Evolutionary conservation across 129 eudicot species (phyloP).

Genomic region (Escallonia herrerae): DNA sequence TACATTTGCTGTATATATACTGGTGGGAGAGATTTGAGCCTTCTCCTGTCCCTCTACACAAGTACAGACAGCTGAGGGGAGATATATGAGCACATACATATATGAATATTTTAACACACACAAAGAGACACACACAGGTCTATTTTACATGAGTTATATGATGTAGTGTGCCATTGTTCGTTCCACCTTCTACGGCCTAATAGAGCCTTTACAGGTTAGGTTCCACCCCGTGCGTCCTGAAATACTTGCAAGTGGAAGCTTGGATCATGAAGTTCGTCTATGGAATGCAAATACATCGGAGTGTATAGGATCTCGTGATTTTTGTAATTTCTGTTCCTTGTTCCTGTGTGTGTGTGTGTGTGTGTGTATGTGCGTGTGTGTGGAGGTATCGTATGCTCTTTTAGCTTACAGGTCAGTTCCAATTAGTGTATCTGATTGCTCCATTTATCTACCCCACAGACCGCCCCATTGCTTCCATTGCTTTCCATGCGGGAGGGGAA

Average conservation of each 20-base stretch:
- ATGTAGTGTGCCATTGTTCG: not conserved
- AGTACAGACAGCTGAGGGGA: no score
- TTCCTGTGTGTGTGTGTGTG: no score
- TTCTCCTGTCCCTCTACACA: no score
- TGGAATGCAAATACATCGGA: slow-evolving; percentile 66
- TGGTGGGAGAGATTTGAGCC: no score
- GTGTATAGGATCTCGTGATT: slow-evolving; percentile 66
- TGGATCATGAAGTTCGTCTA: slow-evolving; percentile 75
- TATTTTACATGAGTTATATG: not conserved
- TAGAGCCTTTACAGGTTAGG: slow-evolving; percentile 46
- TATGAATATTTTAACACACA: no score
- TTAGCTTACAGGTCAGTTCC: slow-evolving; percentile 8
- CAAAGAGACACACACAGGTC: no score
- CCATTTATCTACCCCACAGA: slow-evolving; percentile 25
- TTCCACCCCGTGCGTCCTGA: slow-evolving; percentile 58
- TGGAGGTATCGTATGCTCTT: not conserved
- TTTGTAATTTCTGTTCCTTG: slow-evolving; percentile 38
- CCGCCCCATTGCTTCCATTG: slow-evolving; percentile 75
- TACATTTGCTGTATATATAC: no score
- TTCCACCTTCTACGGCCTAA: slow-evolving; percentile 4
- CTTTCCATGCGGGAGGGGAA: slow-evolving; percentile 77
- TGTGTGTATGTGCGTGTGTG: no score
- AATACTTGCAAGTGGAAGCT: slow-evolving; percentile 70
- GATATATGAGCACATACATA: no score
- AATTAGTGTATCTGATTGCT: not conserved